Evolutionary conservation across 768 basidiomycete species (phyloP), one percentile per base, ranked within the genome.

Genomic region (Clathrus columnatus): DNA sequence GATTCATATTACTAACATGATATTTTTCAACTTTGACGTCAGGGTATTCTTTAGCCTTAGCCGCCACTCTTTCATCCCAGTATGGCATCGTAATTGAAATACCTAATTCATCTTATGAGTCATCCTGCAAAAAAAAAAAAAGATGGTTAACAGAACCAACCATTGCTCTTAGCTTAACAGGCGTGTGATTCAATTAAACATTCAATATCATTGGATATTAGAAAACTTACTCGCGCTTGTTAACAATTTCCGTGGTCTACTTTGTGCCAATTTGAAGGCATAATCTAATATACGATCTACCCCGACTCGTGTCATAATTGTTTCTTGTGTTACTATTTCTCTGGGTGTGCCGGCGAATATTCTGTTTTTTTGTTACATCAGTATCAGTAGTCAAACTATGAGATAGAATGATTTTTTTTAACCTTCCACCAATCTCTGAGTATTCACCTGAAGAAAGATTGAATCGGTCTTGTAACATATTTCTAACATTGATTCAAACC

Each of bases 161-260:
- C 53, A 28, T 54, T 54, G 53, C 53, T 54, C 44, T 54, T 54
- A 23, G 53, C 53, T 48, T 17, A 10, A n/a, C 7, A 5, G 20
- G 11, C n/a, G n/a, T n/a, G 18, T 14, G 18, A 26, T 10, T 50
- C n/a, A 36, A 36, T 36, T n/a, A 11, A 5, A n/a, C 4, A 36
- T 36, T 5, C n/a, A 36, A 36, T n/a, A n/a, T n/a, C n/a, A n/a
- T n/a, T n/a, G 14, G 4, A n/a, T 36, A 11, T 3, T 8, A 55
- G 77, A 77, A 18, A 70, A 75, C 67, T 80, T 80, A 29, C 78
- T 79, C 17, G 78, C 79, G 46, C 73, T 75, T 7, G 76, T 79
- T 43, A 81, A 66, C 58, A 72, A 68, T 62, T 77, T 79, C 27
- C 73, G 67, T 8, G 77, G 78, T 5, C 78, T 69, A 32, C 67